These are phyloP conservation scores for Carex pumila DNA, from an alignment of 176 grass and related monocot genomes.

Conservation along the genomic window DNA sequence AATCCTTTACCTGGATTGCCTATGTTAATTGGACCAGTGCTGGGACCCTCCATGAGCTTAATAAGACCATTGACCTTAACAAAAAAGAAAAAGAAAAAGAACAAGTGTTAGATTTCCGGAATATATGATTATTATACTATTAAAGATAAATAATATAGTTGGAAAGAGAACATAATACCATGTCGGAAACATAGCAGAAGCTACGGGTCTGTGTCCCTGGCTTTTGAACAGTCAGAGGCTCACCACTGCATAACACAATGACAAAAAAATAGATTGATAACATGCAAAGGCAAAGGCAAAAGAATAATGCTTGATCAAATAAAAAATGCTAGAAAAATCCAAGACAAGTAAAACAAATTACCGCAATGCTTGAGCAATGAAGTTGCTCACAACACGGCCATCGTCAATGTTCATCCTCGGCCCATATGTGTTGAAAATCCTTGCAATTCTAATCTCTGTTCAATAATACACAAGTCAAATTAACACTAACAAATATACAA, in stretches of 20 bases:
- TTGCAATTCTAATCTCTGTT: slow-evolving; percentile 95
- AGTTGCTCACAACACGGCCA: slow-evolving; percentile 98
- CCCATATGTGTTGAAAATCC: slow-evolving; percentile 99
- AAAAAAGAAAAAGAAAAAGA: not conserved
- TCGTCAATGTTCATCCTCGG: slow-evolving; percentile 99
- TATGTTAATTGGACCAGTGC: slow-evolving; percentile 91
- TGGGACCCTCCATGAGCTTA: slow-evolving; percentile 93
- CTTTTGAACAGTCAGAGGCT: slow-evolving; percentile 86
- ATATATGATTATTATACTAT: not conserved
- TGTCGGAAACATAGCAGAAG: slow-evolving; percentile 96
- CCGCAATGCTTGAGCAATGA: slow-evolving; percentile 99
- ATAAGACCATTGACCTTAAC: slow-evolving; percentile 96
- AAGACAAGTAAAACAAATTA: slow-evolving; percentile 41
- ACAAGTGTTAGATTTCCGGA: slow-evolving; percentile 11
- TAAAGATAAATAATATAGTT: not conserved
- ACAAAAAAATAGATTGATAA: not conserved
- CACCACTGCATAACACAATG: slow-evolving; percentile 41
- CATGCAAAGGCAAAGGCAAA: slow-evolving; percentile 31
- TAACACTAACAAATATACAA: not conserved
- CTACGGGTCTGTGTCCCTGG: slow-evolving; percentile 98
- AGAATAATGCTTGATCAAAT: slow-evolving; percentile 6
- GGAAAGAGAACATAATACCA: slow-evolving; percentile 45
- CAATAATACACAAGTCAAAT: slow-evolving; percentile 15
- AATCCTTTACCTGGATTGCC: slow-evolving; percentile 83
- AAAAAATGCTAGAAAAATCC: not conserved